Conservation (phyloP, 2,329 filamentous ascomycete genomes). For the Calonectria pauciramosa region DNA sequence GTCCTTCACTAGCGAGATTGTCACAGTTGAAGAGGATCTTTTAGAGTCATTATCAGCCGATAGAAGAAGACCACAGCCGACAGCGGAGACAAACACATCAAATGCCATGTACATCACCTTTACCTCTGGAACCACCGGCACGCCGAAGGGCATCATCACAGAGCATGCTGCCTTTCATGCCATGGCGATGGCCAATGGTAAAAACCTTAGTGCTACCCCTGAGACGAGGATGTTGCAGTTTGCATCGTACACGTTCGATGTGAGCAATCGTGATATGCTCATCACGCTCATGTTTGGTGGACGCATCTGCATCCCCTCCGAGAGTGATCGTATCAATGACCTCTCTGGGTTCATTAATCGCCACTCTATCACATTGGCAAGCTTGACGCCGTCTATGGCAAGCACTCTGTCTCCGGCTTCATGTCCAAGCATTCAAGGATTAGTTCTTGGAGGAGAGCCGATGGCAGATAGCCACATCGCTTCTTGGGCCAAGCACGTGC, state of each 20-base stretch:
- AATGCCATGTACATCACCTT: background rate
- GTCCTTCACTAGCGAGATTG: background rate
- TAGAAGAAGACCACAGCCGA: too few species aligned
- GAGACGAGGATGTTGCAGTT: conserved; percentile 12
- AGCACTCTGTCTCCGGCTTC: background rate
- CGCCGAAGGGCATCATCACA: background rate
- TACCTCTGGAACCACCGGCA: background rate
- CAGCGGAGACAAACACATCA: background rate
- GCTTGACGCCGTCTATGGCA: background rate
- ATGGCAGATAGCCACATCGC: background rate
- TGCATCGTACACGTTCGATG: conserved; percentile 15
- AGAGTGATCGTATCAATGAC: background rate
- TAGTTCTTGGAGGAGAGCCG: background rate
- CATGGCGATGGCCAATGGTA: conserved; percentile 10
- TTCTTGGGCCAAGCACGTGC: background rate
- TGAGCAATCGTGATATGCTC: conserved; percentile 9
- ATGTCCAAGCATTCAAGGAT: background rate
- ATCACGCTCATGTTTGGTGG: conserved; percentile 12
- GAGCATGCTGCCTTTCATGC: conserved; percentile 11
- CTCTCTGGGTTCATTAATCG: background rate
- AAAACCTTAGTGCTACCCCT: background rate
- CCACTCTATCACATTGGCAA: background rate
- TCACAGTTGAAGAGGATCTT: background rate
- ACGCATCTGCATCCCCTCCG: conserved; percentile 14
- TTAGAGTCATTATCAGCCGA: background rate